These are phyloP conservation scores for Scutellaria barbata DNA, from an alignment of 257 asterid species.

Conservation along the genomic window DNA sequence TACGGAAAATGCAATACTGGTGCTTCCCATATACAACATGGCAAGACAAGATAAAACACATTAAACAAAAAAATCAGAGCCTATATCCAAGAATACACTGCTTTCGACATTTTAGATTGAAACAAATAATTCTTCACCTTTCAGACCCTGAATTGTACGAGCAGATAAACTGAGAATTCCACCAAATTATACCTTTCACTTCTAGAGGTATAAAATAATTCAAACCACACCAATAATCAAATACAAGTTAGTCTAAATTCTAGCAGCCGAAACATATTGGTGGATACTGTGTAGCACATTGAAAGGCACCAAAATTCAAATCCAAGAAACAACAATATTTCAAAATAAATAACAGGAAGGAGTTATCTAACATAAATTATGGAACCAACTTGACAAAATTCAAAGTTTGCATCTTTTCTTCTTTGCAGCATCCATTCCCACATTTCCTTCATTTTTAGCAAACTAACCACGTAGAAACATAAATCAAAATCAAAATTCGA, in stretches of 20 bases:
- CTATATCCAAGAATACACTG: not conserved
- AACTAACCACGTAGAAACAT: not conserved
- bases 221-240: constrained; percentile 5
- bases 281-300: not conserved
- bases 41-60: not conserved
- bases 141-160: not conserved
- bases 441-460: not conserved
- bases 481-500: not conserved
- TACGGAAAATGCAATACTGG: not conserved
- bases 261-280: not conserved
- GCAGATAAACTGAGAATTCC: constrained; percentile 21
- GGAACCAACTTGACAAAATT: constrained; percentile 9
- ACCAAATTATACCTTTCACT: not conserved
- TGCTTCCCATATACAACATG: not conserved
- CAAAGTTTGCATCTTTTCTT: constrained; percentile 3
- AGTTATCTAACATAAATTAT: too few species aligned
- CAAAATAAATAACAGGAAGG: not conserved
- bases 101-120: not conserved
- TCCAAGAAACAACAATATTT: not conserved
- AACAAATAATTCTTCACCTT: not conserved
- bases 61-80: not conserved
- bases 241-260: not conserved
- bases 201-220: not conserved
- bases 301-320: not conserved
- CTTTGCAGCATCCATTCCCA: not conserved